A percentile compares a stretch with the other conserved stretches of the same genome.
Conservation (phyloP, 2,329 filamentous ascomycete genomes). For the Claviceps sp. region DNA sequence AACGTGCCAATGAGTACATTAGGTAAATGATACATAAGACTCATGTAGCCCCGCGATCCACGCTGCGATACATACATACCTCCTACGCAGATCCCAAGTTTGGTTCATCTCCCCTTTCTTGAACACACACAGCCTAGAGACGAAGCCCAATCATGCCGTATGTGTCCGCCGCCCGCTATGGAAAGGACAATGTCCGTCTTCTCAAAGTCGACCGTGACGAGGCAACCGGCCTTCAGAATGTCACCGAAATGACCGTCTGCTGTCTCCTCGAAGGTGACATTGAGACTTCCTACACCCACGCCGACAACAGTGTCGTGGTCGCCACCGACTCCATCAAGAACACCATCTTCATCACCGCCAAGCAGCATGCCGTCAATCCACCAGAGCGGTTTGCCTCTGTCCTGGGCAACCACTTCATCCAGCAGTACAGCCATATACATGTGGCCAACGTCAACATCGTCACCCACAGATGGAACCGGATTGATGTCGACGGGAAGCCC, state of each 20-base stretch:
- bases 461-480: slow-evolving; percentile 83
- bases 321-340: slow-evolving; percentile 98
- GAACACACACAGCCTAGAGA: background rate
- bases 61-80: background rate
- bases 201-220: slow-evolving; percentile 84
- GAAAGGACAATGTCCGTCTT: slow-evolving; percentile 96
- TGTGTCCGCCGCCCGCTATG: slow-evolving; percentile 57
- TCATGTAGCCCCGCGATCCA: background rate
- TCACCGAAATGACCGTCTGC: slow-evolving; percentile 91
- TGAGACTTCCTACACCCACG: slow-evolving; percentile 75
- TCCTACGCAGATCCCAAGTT: too few species aligned
- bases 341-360: slow-evolving; percentile 88
- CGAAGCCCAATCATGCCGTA: slow-evolving; percentile 30
- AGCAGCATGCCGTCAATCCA: slow-evolving; percentile 81
- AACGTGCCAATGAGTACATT: background rate
- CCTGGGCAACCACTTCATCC: slow-evolving; percentile 77
- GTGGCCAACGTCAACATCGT: slow-evolving; percentile 68
- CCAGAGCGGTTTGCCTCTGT: slow-evolving; percentile 84
- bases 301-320: slow-evolving; percentile 90
- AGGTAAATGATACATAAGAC: background rate
- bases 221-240: slow-evolving; percentile 64
- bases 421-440: slow-evolving; percentile 79
- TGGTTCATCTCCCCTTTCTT: too few species aligned
- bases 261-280: slow-evolving; percentile 89
- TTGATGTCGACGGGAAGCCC: slow-evolving; percentile 73